Evolutionary conservation across 768 basidiomycete species (phyloP), one percentile per base, ranked within the genome.

Genomic region (Sarcomyxa edulis): DNA sequence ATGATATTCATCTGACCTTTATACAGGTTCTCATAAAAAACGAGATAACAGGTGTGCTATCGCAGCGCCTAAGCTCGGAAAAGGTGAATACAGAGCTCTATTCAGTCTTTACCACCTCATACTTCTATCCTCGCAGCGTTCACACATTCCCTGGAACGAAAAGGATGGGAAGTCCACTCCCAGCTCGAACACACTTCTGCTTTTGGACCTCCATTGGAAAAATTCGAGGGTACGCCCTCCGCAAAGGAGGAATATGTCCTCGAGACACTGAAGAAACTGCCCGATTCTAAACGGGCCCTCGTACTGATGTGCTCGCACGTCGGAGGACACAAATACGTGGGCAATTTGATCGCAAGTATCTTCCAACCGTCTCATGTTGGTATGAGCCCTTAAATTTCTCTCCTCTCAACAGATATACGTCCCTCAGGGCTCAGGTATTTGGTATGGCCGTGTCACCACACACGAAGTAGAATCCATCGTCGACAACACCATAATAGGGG

Each of bases 361-460:
- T 42, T 45, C 14, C 35, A 28, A n/a, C 37, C 37, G 19, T 28
- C 28, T 39, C 30, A 31, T 22, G 26, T 23, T 32, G 34, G 33
- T 39, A 18, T 34, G n/a, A 29, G 28, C 28, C 24, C 15, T 23
- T 35, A 27, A 15, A 33, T 33, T 14, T 29, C 11, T 16, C 31
- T 44, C 39, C 43, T 22, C 27, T 43, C 26, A 29, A 7, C 50
- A 93, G 86, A 88, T 97, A 53, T 83, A 89, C 59, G 88, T 81
- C 32, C 92, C 93, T 0, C 74, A 79, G 40, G 93, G 93, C 15
- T 75, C 86, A 16, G 79, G 81, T 26, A 73, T 97, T 20, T 97
- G 92, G 83, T 97, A 97, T 51, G 95, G 95, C 15, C 81, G 95
- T 18, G 92, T 96, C 5, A 84, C 85, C 18, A 82, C 94, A 6